Base-by-base conservation (phyloP, 371 early-diverging fungal species). In the Mortierella sp. region DNA sequence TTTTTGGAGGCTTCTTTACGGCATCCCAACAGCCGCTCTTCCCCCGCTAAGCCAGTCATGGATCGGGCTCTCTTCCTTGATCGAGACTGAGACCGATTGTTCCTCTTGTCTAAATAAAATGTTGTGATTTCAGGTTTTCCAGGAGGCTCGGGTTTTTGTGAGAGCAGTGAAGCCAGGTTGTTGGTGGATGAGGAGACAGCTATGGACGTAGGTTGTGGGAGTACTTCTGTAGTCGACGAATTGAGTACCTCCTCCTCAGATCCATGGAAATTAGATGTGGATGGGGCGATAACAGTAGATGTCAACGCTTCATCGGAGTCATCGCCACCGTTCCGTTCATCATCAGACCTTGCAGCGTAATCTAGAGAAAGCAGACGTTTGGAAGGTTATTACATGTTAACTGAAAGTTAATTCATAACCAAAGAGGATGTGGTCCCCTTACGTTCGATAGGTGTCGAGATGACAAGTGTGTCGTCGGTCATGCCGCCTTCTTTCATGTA, bases 11-110 rank as follows among this genome's bases (percentile, higher is more conserved):
- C 61, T 12, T 74, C 71, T 3, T 22, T 28, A 19, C 75, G 67
- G 42, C 64, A 70, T 13, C 75, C 80, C 31, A 74, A 31, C 28
- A 74, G 64, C 23, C 80, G 62, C 32, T 74, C 80, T 17, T 80
- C 68, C 5, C 68, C 75, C n/a, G 7, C 43, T 5, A 80, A 37
- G 7, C 68, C 64, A 2, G 70, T 56, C 75, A 80, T 55, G 17
- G 80, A 80, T 26, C 64, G 67, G 0, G 80, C 62, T 23, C 80
- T 64, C 42, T 43, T 74, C 22, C 70, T 68, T 17, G 57, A 0
- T 1, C 55, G 28, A 34, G 23, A 59, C 3, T 32, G 53, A 17
- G 3, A 10, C 1, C 43, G 42, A 7, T 26, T 31, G 7, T 12
- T 40, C n/a, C 26, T 43, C 34, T 35, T 69, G 35, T 69, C 63